phyloP scores from a whole-genome alignment of 306 rosid species.

The Betula pendula region DNA sequence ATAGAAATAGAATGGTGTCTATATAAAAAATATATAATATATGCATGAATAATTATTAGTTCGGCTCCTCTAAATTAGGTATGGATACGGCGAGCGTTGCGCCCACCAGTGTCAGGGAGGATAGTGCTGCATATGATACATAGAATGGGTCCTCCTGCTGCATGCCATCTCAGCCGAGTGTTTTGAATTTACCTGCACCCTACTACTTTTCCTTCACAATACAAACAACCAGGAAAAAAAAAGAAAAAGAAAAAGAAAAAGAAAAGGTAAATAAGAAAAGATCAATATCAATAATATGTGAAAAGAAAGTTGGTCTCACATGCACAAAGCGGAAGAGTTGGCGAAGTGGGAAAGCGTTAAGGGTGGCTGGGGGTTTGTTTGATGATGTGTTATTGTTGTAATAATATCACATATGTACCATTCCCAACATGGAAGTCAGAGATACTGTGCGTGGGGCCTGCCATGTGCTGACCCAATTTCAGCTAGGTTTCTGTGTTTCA shows the following conservation, averaged over 20 bases:
- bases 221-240: too few species aligned
- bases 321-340: too few species aligned
- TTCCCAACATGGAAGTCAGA: slow-evolving; percentile 7
- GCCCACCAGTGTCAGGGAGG: slow-evolving; percentile 44
- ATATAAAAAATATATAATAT: too few species aligned
- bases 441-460: slow-evolving; percentile 31
- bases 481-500: neutral
- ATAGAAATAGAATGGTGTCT: neutral
- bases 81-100: slow-evolving; percentile 41
- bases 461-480: slow-evolving; percentile 34
- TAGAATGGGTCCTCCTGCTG: slow-evolving; percentile 49
- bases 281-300: too few species aligned
- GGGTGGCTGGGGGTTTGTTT: too few species aligned
- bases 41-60: slow-evolving; percentile 13
- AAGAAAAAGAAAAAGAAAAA: too few species aligned
- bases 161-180: slow-evolving; percentile 29
- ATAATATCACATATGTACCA: neutral
- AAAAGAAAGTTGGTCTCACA: too few species aligned
- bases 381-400: slow-evolving; percentile 24
- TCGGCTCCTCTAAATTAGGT: slow-evolving; percentile 36
- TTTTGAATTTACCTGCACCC: too few species aligned
- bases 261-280: too few species aligned
- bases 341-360: too few species aligned
- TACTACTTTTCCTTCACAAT: too few species aligned
- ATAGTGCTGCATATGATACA: slow-evolving; percentile 31